phyloP scores from a whole-genome alignment of 1,284 basidiomycete genomes.

The Sparassis latifolia region DNA sequence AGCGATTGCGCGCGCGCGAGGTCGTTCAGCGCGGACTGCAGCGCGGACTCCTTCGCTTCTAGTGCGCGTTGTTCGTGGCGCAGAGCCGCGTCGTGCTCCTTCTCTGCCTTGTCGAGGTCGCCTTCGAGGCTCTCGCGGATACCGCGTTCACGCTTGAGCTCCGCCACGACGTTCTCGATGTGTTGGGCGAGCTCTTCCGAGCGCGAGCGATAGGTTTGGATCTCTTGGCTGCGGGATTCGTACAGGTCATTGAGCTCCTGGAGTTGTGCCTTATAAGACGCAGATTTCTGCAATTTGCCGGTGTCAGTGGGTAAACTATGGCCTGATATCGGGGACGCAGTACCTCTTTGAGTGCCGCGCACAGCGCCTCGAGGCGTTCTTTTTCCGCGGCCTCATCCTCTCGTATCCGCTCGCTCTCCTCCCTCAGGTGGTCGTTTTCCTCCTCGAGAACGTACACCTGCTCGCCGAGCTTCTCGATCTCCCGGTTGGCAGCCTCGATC shows the following conservation, averaged over 20 bases:
- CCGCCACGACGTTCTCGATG: constrained; percentile 67
- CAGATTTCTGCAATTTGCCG: constrained; percentile 50
- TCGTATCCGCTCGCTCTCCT: constrained; percentile 43
- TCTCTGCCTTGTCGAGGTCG: constrained; percentile 47
- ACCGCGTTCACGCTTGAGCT: constrained; percentile 52
- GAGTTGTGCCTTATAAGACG: constrained; percentile 51
- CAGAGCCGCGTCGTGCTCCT: constrained; percentile 52
- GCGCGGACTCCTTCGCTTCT: constrained; percentile 61
- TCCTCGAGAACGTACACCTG: constrained; percentile 53
- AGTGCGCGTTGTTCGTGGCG: constrained; percentile 53
- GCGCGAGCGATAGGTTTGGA: constrained; percentile 52
- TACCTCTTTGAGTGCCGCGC: constrained; percentile 76
- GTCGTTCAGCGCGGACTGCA: constrained; percentile 56
- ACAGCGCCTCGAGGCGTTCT: constrained; percentile 65
- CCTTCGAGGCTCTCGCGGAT: constrained; percentile 49
- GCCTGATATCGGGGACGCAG: neutral
- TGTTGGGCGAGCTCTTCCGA: constrained; percentile 74
- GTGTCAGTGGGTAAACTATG: neutral
- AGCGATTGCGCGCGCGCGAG: constrained; percentile 55
- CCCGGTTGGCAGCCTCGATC: constrained; percentile 57
- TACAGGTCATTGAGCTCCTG: constrained; percentile 56
- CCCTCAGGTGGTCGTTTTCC: constrained; percentile 45
- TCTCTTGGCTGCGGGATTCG: constrained; percentile 53
- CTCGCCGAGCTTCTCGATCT: constrained; percentile 71
- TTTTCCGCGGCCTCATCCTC: constrained; percentile 68